Conservation (phyloP, 768 basidiomycete species). For the Termitomyces sp. region DNA sequence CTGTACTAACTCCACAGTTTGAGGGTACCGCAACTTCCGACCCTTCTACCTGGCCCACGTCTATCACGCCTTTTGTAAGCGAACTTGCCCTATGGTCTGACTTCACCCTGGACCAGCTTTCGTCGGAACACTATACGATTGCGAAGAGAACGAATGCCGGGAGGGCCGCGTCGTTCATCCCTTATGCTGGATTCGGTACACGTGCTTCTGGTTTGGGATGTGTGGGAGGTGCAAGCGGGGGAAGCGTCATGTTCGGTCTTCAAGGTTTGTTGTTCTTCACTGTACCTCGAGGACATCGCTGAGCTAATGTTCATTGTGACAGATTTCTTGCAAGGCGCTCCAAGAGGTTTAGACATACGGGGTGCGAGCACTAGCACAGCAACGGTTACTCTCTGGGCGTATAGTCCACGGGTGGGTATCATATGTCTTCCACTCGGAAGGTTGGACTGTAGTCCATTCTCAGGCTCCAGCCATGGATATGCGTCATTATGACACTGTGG, state of each 20-base stretch:
- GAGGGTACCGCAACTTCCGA: conserved; percentile 32
- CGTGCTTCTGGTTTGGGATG: conserved; percentile 36
- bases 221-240: conserved; percentile 33
- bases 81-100: conserved; percentile 35
- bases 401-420: conserved; percentile 30
- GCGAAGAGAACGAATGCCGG: conserved; percentile 30
- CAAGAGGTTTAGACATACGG: conserved; percentile 34
- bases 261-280: conserved; percentile 22
- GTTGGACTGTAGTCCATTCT: neutral
- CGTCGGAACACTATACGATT: conserved; percentile 29
- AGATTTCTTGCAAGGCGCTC: conserved; percentile 41
- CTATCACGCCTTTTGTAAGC: conserved; percentile 29
- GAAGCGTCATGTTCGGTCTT: conserved; percentile 34
- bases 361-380: conserved; percentile 27
- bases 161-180: conserved; percentile 27
- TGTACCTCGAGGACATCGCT: neutral
- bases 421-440: neutral
- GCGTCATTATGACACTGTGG: conserved; percentile 37
- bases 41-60: conserved; percentile 35
- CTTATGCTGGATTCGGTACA: conserved; percentile 32
- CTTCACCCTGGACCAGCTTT: conserved; percentile 35
- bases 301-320: neutral
- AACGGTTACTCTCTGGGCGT: conserved; percentile 36
- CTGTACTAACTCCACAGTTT: conserved; percentile 36
- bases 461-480: conserved; percentile 36